These are phyloP conservation scores for Pilatotrama ljubarskyi DNA, from an alignment of 768 basidiomycete genomes.

Conservation along the genomic window DNA sequence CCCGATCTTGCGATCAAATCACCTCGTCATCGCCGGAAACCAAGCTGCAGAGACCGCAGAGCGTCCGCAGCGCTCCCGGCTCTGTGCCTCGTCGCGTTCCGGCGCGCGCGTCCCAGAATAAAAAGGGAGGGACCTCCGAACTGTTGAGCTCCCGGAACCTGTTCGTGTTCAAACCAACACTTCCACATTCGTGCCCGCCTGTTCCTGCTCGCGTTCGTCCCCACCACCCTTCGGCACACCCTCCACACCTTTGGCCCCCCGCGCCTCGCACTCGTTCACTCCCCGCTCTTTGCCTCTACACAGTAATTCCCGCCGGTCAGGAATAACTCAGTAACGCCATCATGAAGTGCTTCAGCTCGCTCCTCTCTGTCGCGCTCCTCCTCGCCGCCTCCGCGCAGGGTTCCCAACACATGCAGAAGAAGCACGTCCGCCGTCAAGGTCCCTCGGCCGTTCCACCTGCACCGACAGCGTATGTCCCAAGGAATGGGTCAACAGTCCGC, in stretches of 20 bases:
- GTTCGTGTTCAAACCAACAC: conserved; percentile 2
- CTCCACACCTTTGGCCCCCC: background rate
- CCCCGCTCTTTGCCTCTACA: conserved; percentile 9
- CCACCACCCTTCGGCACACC: background rate
- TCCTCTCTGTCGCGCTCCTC: conserved; percentile 26
- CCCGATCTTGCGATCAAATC: background rate
- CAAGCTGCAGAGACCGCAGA: conserved; percentile 8
- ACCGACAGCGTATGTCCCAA: conserved; percentile 14
- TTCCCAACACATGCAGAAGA: conserved; percentile 20
- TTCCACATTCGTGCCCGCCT: background rate
- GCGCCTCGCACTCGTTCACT: conserved; percentile 1
- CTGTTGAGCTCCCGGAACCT: background rate
- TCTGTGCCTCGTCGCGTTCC: background rate
- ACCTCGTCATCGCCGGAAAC: conserved; percentile 11
- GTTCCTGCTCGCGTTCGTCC: background rate
- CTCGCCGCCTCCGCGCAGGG: conserved; percentile 24
- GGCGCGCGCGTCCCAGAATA: background rate
- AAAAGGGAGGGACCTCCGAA: background rate
- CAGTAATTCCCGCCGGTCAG: conserved; percentile 14
- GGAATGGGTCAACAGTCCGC: background rate
- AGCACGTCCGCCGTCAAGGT: conserved; percentile 22
- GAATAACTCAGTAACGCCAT: conserved; percentile 1
- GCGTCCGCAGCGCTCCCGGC: background rate
- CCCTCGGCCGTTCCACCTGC: conserved; percentile 21
- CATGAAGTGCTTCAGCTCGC: conserved; percentile 29